phyloP scores from a whole-genome alignment of 2,329 filamentous ascomycete species.

The Clonostachys chloroleuca region DNA sequence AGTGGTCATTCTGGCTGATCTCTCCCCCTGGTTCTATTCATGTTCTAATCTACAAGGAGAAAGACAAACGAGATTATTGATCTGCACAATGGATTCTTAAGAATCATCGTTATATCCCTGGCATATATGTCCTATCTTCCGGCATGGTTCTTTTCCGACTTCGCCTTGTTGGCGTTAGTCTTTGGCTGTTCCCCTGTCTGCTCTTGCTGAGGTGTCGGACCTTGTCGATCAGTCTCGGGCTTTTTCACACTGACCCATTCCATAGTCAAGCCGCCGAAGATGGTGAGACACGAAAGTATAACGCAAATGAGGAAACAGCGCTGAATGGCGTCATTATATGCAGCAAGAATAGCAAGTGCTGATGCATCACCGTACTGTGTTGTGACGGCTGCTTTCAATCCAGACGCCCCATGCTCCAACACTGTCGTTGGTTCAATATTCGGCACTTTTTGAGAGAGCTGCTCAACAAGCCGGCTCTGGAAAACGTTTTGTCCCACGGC shows the following conservation, averaged over 20 bases:
- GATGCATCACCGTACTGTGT: conserved; percentile 17
- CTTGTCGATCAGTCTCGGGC: too few relatives aligned
- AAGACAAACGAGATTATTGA: too few relatives aligned
- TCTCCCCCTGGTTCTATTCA: too few relatives aligned
- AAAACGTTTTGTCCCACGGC: conserved; percentile 9
- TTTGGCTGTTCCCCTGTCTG: too few relatives aligned
- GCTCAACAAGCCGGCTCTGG: conserved; percentile 5
- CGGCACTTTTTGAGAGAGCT: conserved; percentile 13
- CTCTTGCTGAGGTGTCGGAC: too few relatives aligned
- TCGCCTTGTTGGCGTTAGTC: too few relatives aligned
- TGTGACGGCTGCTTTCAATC: conserved; percentile 42
- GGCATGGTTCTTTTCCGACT: too few relatives aligned
- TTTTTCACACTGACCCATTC: conserved; percentile 7
- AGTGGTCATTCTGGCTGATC: too few relatives aligned
- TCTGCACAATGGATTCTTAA: too few relatives aligned
- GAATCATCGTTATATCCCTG: too few relatives aligned
- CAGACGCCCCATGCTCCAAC: conserved; percentile 33
- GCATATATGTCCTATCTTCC: too few relatives aligned
- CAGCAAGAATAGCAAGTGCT: conserved; percentile 42
- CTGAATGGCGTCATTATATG: conserved; percentile 56
- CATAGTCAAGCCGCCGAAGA: conserved; percentile 2
- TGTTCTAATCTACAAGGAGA: too few relatives aligned
- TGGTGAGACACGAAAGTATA: conserved; percentile 4
- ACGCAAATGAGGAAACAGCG: conserved; percentile 3
- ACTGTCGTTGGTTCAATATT: conserved; percentile 19